Conservation (phyloP, 1,284 basidiomycete species). For the Ganoderma lucidum region DNA sequence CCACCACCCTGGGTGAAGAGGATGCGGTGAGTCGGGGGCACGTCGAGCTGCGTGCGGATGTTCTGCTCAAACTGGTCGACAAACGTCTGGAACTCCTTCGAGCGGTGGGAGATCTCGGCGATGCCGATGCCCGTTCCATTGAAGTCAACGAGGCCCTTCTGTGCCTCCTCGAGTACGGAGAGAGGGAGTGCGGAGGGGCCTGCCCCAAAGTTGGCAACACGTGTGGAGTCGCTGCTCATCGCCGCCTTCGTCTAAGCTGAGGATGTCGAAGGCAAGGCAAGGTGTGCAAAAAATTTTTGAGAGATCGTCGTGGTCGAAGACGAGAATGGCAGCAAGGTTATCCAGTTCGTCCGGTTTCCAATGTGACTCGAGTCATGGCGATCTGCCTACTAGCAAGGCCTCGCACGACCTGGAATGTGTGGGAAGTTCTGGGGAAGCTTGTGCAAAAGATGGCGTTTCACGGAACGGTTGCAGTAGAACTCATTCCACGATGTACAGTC, state of each 20-base stretch:
- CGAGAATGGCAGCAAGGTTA: neutral
- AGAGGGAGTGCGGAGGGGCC: conserved; percentile 91
- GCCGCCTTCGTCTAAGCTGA: neutral
- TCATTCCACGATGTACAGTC: neutral
- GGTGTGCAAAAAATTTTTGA: neutral
- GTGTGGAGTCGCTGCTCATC: conserved; percentile 43
- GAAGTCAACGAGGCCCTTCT: conserved; percentile 86
- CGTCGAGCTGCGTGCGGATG: conserved; percentile 78
- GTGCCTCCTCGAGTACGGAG: conserved; percentile 82
- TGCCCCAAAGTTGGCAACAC: conserved; percentile 89
- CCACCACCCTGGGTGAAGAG: conserved; percentile 95
- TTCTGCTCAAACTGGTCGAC: conserved; percentile 72
- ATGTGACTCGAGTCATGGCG: conserved; percentile 18
- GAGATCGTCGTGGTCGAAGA: conserved; percentile 9
- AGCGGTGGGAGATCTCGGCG: conserved; percentile 93
- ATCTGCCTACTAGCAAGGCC: conserved; percentile 4
- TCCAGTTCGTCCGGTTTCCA: neutral
- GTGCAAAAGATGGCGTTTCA: neutral
- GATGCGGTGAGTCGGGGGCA: conserved; percentile 87
- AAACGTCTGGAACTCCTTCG: conserved; percentile 84
- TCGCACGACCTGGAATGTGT: conserved; percentile 1
- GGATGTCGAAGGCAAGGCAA: neutral
- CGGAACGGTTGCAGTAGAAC: neutral
- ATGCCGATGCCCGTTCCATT: conserved; percentile 90
- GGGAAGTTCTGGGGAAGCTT: neutral